Evolutionary conservation across 1,139 yeast species (phyloP), one percentile per base, ranked within the genome.

Genomic region (Geotrichum phurueaensis): DNA sequence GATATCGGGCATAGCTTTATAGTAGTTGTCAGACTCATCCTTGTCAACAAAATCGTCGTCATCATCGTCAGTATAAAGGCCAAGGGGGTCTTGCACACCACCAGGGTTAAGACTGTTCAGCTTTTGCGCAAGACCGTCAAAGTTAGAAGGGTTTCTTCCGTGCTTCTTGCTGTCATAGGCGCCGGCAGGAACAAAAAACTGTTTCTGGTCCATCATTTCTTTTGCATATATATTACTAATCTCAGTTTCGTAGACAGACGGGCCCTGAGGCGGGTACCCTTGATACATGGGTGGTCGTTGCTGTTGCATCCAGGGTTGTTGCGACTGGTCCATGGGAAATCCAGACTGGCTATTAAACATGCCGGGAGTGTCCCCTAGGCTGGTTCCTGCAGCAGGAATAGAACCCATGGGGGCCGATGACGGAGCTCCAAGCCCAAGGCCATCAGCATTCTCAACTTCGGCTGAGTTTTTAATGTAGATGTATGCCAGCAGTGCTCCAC

Each of bases 351-450:
- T n/a, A n/a, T 15, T 4, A 39, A n/a, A n/a, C 45, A 39, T 15
- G 20, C 18, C 45, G 2, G 45, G 45, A 39, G 45, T 39, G n/a
- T 39, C 45, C 45, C 45, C 45, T 6, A 39, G 18, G 20, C 45
- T 39, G 20, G 56, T 54, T 50, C 58, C 58, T 31, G 58, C 58
- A 31, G 54, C 56, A 33, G 55, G 56, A 49, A 58, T 50, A 18
- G 23, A 15, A 56, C 29, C 18, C 25, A 48, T 48, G 18, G 51
- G 25, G 18, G 51, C 27, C 5, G 31, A 20, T 20, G 10, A 20
- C 51, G 27, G 51, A 48, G 51, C 29, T 48, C 27, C 15, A 12
- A 25, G 27, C 31, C 31, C 51, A 33, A 23, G 27, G 48, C 13
- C 20, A n/a, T 39, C 45, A 39, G 45, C 6, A 5, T 39, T 39